Conservation (phyloP, 208 protist genomes). For the Wallacemonas rigidus region DNA sequence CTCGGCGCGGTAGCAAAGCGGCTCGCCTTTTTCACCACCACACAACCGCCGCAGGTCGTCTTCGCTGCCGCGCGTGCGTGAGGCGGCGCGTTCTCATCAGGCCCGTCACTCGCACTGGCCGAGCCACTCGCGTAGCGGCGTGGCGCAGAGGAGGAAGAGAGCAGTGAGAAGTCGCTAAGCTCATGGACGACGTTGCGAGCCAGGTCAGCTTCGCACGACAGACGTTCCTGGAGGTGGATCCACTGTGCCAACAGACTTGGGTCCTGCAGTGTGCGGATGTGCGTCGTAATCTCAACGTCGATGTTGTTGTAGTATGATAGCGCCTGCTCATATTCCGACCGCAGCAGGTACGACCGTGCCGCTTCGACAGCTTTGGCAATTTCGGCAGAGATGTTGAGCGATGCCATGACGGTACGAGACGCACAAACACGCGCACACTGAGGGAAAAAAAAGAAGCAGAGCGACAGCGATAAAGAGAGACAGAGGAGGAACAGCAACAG, state of each 20-base stretch:
- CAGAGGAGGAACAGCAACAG: conserved; percentile 14
- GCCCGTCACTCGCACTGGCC: neutral
- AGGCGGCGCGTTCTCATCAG: conserved; percentile 22
- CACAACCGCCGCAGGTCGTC: neutral
- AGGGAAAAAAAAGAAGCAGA: conserved; percentile 22
- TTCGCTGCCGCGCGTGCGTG: neutral
- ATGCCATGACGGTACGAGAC: neutral
- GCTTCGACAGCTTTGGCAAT: conserved; percentile 49
- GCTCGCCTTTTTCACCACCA: neutral
- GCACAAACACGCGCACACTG: neutral
- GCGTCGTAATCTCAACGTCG: conserved; percentile 40
- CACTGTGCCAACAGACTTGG: conserved; percentile 34
- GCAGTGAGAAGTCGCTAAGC: conserved; percentile 25
- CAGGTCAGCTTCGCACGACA: conserved; percentile 42
- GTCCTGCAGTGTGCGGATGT: conserved; percentile 29
- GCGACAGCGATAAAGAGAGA: neutral
- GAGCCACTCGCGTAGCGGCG: neutral
- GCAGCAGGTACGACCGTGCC: conserved; percentile 65
- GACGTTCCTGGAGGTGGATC: conserved; percentile 35
- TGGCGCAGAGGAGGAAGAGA: conserved; percentile 10
- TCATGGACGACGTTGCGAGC: conserved; percentile 45
- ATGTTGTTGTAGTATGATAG: conserved; percentile 55
- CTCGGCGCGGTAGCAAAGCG: conserved; percentile 8
- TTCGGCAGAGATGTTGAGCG: conserved; percentile 13
- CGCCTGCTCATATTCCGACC: conserved; percentile 71